Evolutionary conservation across 768 basidiomycete species (phyloP).

Genomic region (Gelatoporia subvermispora): DNA sequence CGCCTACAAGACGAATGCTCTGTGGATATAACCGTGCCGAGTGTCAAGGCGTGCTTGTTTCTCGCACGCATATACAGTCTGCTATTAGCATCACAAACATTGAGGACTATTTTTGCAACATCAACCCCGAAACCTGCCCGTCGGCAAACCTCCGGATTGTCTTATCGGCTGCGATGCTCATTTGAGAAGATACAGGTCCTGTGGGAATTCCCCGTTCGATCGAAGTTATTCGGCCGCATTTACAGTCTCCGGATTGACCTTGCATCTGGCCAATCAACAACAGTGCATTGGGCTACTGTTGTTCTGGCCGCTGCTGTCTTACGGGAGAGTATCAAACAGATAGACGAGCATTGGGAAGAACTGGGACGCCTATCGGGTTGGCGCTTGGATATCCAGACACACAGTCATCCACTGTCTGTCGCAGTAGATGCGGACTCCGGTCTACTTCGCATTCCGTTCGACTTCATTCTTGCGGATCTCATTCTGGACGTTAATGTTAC

Average conservation of each 20-base stretch:
- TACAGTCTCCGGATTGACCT: conserved; percentile 20
- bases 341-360: conserved; percentile 63
- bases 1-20: conserved; percentile 36
- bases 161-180: conserved; percentile 23
- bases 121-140: conserved; percentile 11
- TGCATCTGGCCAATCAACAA: conserved; percentile 14
- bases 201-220: conserved; percentile 40
- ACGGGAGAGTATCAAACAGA: conserved; percentile 31
- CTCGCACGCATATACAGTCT: conserved; percentile 66
- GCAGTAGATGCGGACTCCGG: conserved; percentile 56
- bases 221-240: conserved; percentile 39
- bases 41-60: conserved; percentile 48
- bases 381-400: conserved; percentile 33
- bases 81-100: conserved; percentile 55
- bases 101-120: conserved; percentile 34
- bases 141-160: conserved; percentile 7
- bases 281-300: conserved; percentile 37
- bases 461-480: conserved; percentile 71
- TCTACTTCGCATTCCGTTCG: conserved; percentile 74
- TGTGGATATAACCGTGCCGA: conserved; percentile 46
- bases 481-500: conserved; percentile 65
- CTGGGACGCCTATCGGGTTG: conserved; percentile 55
- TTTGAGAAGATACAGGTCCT: conserved; percentile 44
- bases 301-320: conserved; percentile 55
- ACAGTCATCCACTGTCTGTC: conserved; percentile 34